These are phyloP conservation scores for Emmonsia crescens DNA, from an alignment of 2,329 filamentous ascomycete genomes.

Conservation along the genomic window DNA sequence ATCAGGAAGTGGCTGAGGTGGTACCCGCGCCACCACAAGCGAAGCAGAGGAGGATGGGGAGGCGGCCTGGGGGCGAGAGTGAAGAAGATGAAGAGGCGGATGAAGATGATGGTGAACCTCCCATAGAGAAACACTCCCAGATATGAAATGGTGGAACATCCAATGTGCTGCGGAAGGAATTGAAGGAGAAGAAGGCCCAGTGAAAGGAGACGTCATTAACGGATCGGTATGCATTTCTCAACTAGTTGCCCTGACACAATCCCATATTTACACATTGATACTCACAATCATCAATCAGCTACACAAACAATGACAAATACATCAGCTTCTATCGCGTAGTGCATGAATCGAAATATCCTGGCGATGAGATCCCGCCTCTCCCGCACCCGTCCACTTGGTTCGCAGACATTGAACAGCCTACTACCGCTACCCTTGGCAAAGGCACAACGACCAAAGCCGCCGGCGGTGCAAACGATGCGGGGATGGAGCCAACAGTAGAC, in stretches of 20 bases:
- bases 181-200: slow-evolving; percentile 22
- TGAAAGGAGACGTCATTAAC: slow-evolving; percentile 32
- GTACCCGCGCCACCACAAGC: slow-evolving; percentile 22
- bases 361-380: slow-evolving; percentile 40
- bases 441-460: too few relatives aligned
- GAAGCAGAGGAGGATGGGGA: slow-evolving; percentile 22
- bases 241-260: neutral
- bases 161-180: slow-evolving; percentile 25
- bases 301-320: slow-evolving; percentile 51
- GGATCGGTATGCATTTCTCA: slow-evolving; percentile 25
- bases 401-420: slow-evolving; percentile 22
- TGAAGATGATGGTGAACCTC: slow-evolving; percentile 31
- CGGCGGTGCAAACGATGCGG: slow-evolving; percentile 15
- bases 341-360: slow-evolving; percentile 48
- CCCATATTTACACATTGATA: slow-evolving; percentile 8
- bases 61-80: slow-evolving; percentile 29
- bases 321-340: slow-evolving; percentile 50
- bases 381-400: slow-evolving; percentile 55
- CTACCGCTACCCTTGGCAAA: slow-evolving; percentile 23
- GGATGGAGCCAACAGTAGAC: slow-evolving; percentile 9
- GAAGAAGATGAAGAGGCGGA: slow-evolving; percentile 28
- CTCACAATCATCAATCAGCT: slow-evolving; percentile 28
- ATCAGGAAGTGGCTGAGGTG: slow-evolving; percentile 21
- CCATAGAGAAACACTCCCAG: neutral
- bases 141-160: neutral